Base-by-base conservation (phyloP, 2,329 filamentous ascomycete species). In the Trichophyton equinum region DNA sequence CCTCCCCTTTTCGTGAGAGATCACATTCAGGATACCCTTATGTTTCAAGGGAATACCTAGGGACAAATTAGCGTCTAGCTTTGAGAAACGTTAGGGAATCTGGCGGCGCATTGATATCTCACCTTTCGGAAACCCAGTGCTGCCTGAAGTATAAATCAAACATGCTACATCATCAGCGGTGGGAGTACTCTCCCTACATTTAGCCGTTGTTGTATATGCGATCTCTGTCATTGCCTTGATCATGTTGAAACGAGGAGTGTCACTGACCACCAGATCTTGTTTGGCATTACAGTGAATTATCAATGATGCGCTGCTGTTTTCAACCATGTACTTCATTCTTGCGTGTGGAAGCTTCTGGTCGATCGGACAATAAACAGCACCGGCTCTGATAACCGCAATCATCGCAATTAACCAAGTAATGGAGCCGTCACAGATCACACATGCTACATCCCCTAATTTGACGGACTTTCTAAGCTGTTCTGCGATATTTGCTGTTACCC, bases 311-410 rank as follows among this genome's bases (percentile, higher is more conserved):
- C 25, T 11, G 20, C 22, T 49, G 44, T 36, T 60, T 15, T 53
- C 58, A 18, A 40, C 44, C 46, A 60, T 60, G 30, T 59, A 59
- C 13, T 18, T 49, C 33, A 46, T 22, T 33, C 57, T 59, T 7
- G 44, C 57, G 13, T n/a, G n/a, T 5, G 57, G 57, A 25, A 60
- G 58, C 27, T 33, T 53, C 18, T 33, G 22, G 27, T 60, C 58
- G 20, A 60, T 20, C 51, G 58, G 58, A 38, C 58, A 60, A 15
- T 60, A 60, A 33, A 22, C 51, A 20, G 20, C 58, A 5, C 58
- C 58, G 11, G 44, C 58, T 38, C 22, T 49, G 13, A 60, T 36
- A 38, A 36, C 30, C 2, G 15, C 18, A 18, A 51, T 51, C n/a
- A 53, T 53, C 7, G 22, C 58, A 18, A 38, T 27, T 20, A 60